Evolutionary conservation across 148 eudicot species (phyloP), one percentile per base, ranked within the genome.

Genomic region (Rhododendron kiyosumense): DNA sequence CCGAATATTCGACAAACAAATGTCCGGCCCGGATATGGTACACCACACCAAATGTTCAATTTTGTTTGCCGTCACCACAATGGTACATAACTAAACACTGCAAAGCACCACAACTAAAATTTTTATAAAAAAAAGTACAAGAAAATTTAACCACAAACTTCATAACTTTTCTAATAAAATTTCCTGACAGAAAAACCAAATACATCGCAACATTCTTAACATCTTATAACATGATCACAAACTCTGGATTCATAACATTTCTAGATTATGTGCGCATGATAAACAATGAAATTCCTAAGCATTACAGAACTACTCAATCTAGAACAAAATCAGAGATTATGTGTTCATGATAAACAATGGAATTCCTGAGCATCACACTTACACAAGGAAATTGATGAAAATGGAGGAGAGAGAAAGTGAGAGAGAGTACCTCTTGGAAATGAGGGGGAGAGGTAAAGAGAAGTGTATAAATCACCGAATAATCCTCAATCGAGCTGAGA

Each of bases 381-480:
- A 67, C 59, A 46, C 8, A 30, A 74, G 46, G 32, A 74, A 57
- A 18, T 34, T 54, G 67, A 81, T 34, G 46, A 81, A 54, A 52
- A 13, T 54, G 34, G 26, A 18, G 26, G 28, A 30, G 41, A 49
- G 46, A 32, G 46, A 73, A 7, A 11, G n/a, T 1, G 61, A 83
- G 80, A 74, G 79, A 49, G 52, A 73, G 75, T 84, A 74, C 85
- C 85, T 84, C 11, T 20, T 28, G 80, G 34, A 22, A 43, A 73
- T 71, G 36, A n/a, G 30, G 52, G 28, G 65, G 67, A 18, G 22
- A 73, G 17, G 13, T 15, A 34, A 78, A 83, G 63, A 48, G 63
- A 83, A 54, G 22, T 45, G 79, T 83, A 71, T 71, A 48, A 69
- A 48, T 83, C 18, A 78, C 85, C 78, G 79, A 83, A 69, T 71